Evolutionary conservation across 495 filamentous ascomycete species (phyloP), one percentile per base, ranked within the genome.

Genomic region (Daldinia caldariorum): DNA sequence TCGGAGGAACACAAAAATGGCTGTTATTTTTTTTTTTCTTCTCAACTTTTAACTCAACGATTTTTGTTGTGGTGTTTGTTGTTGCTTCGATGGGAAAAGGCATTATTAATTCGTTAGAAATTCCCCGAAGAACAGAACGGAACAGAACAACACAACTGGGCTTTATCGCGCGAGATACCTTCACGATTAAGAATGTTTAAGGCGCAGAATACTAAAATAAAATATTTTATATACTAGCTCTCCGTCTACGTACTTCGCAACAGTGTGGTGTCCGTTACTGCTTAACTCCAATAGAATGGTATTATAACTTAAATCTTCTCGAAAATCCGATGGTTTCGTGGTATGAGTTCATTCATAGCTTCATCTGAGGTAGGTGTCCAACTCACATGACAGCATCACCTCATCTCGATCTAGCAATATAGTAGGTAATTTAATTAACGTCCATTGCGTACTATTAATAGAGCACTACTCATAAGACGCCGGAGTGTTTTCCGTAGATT

Each of bases 101-200:
- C 1, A 1, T 26, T 26, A 66, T 71, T 59, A 66, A 61, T 70
- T 53, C 26, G 56, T 71, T 58, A 58, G 47, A 53, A 53, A 22
- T 34, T 32, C 62, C 61, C 37, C 37, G 26, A 26, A 26, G 26
- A 26, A 26, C 26, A 26, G 26, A 3, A 26, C 26, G 3, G 26
- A 3, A 26, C 26, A 26, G 26, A 26, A 26, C 26, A 1, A 3
- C 26, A 26, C 26, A 26, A 26, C 26, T 26, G 16, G 61, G 58
- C 45, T 43, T 61, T 26, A 26, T 26, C 62, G 53, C 62, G 66
- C 66, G 68, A 53, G 68, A 71, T 71, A 66, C 62, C 58, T 59
- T 47, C 18, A 55, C 31, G 8, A 66, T 62, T 29, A 71, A 66
- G 68, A 66, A 71, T 71, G 58, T 58, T 58, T 41, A 62, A 62